Evolutionary conservation across 768 basidiomycete species (phyloP).

Genomic region (Lepiota brunneoincarnata): DNA sequence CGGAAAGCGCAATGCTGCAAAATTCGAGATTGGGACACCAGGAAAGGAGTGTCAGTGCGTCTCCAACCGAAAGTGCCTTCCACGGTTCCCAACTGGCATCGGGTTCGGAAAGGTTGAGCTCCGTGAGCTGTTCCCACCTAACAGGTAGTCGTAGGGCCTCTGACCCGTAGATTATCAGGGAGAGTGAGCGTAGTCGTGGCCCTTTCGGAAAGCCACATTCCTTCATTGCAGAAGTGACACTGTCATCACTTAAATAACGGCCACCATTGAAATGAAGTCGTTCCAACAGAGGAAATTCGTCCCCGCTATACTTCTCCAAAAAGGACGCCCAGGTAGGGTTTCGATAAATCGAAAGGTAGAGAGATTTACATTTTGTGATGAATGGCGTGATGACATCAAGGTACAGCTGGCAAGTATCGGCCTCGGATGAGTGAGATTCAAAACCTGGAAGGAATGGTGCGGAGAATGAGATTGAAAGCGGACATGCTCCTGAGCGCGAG

Average conservation of each 20-base stretch:
- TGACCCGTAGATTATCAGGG: not conserved
- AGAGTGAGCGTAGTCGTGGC: not conserved
- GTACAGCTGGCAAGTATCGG: not conserved
- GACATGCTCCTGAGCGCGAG: conserved; percentile 5
- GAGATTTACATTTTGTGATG: conserved; percentile 1
- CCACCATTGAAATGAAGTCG: not conserved
- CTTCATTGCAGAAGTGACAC: not conserved
- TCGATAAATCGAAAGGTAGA: not conserved
- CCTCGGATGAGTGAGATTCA: not conserved
- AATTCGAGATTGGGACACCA: not conserved
- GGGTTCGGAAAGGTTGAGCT: not conserved
- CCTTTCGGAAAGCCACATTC: not conserved
- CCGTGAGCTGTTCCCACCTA: not conserved
- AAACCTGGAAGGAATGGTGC: not conserved
- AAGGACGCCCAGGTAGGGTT: not conserved
- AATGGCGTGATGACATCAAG: conserved; percentile 3
- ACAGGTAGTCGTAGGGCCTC: not conserved
- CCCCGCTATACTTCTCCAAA: not conserved
- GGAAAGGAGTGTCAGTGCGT: not conserved
- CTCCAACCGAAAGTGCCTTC: not conserved
- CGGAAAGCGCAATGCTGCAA: not conserved
- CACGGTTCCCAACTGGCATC: not conserved
- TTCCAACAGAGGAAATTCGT: not conserved
- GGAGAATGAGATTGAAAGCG: conserved; percentile 1
- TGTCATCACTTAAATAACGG: not conserved